phyloP scores from a whole-genome alignment of 1,284 basidiomycete species.

The Ceratobasidium sp. region DNA sequence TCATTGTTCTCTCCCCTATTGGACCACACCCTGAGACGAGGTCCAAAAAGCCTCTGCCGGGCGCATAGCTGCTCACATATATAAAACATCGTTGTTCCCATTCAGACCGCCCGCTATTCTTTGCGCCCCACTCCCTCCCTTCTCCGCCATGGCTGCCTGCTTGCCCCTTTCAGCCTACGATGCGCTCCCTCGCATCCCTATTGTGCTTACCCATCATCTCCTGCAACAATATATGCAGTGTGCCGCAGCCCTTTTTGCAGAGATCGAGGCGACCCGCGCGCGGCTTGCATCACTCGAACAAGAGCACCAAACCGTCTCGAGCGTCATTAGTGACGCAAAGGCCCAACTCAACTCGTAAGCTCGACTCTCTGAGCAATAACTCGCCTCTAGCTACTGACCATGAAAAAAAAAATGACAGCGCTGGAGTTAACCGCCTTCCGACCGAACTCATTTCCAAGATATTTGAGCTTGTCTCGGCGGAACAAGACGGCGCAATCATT shows the following conservation, averaged over 20 bases:
- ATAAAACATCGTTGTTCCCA: conserved; percentile 16
- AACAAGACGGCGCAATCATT: conserved; percentile 30
- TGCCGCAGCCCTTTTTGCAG: neutral
- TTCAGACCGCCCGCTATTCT: neutral
- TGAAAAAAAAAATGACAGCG: neutral
- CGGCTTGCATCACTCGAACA: conserved; percentile 12
- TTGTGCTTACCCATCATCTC: conserved; percentile 10
- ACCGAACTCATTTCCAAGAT: conserved; percentile 35
- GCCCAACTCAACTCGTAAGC: conserved; percentile 18
- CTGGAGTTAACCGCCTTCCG: conserved; percentile 29
- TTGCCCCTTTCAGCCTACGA: conserved; percentile 7
- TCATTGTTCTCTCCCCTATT: conserved; percentile 30
- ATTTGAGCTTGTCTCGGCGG: conserved; percentile 30
- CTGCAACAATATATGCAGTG: conserved; percentile 27
- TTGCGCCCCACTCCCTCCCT: neutral
- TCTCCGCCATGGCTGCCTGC: conserved; percentile 2
- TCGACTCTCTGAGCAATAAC: neutral
- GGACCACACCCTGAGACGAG: conserved; percentile 33
- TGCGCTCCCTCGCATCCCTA: neutral
- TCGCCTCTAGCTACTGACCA: neutral
- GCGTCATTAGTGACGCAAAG: conserved; percentile 6
- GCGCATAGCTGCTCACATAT: conserved; percentile 2
- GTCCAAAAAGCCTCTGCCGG: conserved; percentile 17
- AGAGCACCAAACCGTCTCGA: neutral
- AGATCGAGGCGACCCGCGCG: conserved; percentile 21